Evolutionary conservation across 2,329 filamentous ascomycete species (phyloP).

Genomic region (Neonectria coccinea): DNA sequence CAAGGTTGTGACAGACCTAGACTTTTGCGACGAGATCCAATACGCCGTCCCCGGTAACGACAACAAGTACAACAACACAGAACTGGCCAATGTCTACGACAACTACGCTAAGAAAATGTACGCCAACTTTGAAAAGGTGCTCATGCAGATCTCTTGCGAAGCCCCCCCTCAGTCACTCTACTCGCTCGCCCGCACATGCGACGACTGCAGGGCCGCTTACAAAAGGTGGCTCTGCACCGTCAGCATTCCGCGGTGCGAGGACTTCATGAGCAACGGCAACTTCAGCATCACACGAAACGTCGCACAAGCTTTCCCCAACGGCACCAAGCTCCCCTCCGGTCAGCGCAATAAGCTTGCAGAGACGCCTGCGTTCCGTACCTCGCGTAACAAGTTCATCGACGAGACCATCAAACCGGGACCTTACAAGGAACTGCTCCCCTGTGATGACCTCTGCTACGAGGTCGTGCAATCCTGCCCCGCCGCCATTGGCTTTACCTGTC

Average conservation of each 20-base stretch:
- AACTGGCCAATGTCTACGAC: conserved; percentile 82
- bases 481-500: conserved; percentile 80
- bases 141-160: conserved; percentile 89
- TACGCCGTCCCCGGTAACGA: conserved; percentile 91
- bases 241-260: conserved; percentile 90
- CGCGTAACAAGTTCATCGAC: conserved; percentile 81
- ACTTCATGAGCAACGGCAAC: conserved; percentile 71
- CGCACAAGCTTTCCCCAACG: conserved; percentile 76
- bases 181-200: conserved; percentile 82
- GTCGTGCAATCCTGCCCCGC: conserved; percentile 89
- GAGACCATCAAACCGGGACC: conserved; percentile 79
- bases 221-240: conserved; percentile 96
- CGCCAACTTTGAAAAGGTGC: conserved; percentile 80
- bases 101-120: conserved; percentile 76
- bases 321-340: conserved; percentile 62
- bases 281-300: conserved; percentile 73
- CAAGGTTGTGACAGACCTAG: conserved; percentile 85
- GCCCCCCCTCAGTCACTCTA: conserved; percentile 79
- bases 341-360: conserved; percentile 39
- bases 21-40: conserved; percentile 88
- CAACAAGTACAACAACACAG: conserved; percentile 68
- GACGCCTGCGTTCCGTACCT: conserved; percentile 54
- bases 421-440: conserved; percentile 93
- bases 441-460: conserved; percentile 86
- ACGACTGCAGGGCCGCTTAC: conserved; percentile 83